Evolutionary conservation across 495 filamentous ascomycete species (phyloP).

Genomic region (Bryoglossum gracile): DNA sequence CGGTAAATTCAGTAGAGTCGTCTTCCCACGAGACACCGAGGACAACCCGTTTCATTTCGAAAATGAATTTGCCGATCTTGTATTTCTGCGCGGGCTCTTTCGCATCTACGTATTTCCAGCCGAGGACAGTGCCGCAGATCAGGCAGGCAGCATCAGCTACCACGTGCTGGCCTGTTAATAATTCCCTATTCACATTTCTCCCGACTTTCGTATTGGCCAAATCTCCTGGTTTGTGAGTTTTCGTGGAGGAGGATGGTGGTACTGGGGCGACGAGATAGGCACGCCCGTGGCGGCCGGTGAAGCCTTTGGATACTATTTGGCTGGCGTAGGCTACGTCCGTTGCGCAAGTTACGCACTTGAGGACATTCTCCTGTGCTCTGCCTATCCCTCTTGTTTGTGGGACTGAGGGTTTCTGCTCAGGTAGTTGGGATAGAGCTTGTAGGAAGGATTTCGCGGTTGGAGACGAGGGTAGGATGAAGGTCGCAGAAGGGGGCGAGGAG

Average conservation of each 20-base stretch:
- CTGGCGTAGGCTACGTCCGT: constrained; percentile 66
- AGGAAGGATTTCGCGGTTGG: constrained; percentile 3
- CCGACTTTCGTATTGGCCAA: constrained; percentile 43
- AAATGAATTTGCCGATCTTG: constrained; percentile 94
- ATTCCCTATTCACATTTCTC: constrained; percentile 55
- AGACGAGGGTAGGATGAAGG: constrained; percentile 5
- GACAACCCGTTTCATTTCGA: constrained; percentile 73
- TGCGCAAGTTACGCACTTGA: constrained; percentile 69
- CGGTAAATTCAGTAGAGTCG: constrained; percentile 14
- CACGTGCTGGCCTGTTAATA: constrained; percentile 72
- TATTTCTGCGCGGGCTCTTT: constrained; percentile 76
- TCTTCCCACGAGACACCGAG: constrained; percentile 64
- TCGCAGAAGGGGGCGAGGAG: constrained; percentile 19
- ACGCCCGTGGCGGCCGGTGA: constrained; percentile 88
- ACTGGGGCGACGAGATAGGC: constrained; percentile 72
- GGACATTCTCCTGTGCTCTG: constrained; percentile 29
- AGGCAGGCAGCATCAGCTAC: constrained; percentile 48
- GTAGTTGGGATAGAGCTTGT: not conserved
- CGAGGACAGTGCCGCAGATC: constrained; percentile 62
- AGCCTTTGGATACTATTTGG: constrained; percentile 86
- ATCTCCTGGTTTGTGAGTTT: constrained; percentile 14
- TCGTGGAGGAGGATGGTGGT: not conserved
- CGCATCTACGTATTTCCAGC: constrained; percentile 92
- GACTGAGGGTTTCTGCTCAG: not conserved
- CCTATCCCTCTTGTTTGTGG: too few species aligned